Evolutionary conservation across 2,329 filamentous ascomycete species (phyloP), one percentile per base, ranked within the genome.

Genomic region (Aspergillus sojae): DNA sequence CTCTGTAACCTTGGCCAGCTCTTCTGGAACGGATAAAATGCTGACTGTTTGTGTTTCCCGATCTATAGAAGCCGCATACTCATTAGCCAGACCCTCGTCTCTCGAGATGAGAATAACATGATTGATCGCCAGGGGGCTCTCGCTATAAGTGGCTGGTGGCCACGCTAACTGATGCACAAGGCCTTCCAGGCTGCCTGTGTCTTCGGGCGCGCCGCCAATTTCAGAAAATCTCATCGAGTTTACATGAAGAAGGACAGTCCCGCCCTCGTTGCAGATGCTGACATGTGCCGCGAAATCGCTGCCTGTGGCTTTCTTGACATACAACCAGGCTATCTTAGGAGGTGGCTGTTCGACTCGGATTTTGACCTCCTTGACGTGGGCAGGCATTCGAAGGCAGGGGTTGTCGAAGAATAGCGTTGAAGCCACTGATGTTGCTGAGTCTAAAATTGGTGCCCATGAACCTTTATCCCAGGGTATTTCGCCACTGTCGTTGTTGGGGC

Each of bases 391-490:
- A 50, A 82, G 73, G 11, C 70, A 70, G 1, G 76, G 73, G 11
- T 73, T 65, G 32, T 77, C 68, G 64, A 74, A 80, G 39, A 68
- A 81, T 26, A 82, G 71, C 0, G 77, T 76, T 0, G 79, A 80
- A 2, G 78, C 79, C 4, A 82, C 72, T 0, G 80, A 82, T 0
- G 79, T 80, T 1, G 79, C 80, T 3, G 80, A 75, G 61, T 82
- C 80, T 3, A 82, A 67, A 14, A 80, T 70, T 0, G 80, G 75
- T 5, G 79, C 78, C 78, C 76, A 80, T 3, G 76, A 79, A 0
- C 61, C 26, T 1, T 57, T 19, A 30, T 77, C 70, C 76, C 76
- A 79, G 1, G 14, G 43, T 2, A 48, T 10, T 30, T 28, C 36
- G 5, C 28, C 39, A 54, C 28, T 32, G n/a, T 21, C 36, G 30